These are phyloP conservation scores for Cymbidium sinense DNA, from an alignment of 106 monocot species.

Conservation along the genomic window DNA sequence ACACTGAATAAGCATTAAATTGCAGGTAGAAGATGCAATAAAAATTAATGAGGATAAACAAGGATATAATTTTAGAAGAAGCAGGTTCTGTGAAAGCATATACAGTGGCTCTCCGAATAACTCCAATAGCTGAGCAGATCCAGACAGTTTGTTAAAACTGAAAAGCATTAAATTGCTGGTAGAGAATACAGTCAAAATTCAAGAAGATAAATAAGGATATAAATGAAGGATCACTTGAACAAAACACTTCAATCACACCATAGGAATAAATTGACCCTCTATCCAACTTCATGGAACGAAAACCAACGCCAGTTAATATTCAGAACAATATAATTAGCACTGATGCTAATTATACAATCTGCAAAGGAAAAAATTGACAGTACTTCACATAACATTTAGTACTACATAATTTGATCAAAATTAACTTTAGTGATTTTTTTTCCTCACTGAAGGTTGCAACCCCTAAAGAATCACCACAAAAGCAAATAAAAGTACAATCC, in stretches of 20 bases:
- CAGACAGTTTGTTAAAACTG: slow-evolving; percentile 30
- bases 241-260: not conserved
- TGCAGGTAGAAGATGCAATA: slow-evolving; percentile 1
- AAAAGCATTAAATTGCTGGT: slow-evolving; percentile 8
- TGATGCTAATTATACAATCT: not conserved
- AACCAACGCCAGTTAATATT: not conserved
- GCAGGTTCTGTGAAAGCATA: slow-evolving; percentile 88
- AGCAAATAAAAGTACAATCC: not conserved
- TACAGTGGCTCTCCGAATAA: slow-evolving; percentile 92
- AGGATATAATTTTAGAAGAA: slow-evolving; percentile 46
- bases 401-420: not conserved
- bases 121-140: slow-evolving; percentile 88
- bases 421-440: not conserved
- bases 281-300: not conserved
- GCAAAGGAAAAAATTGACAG: not conserved
- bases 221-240: not conserved
- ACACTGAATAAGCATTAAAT: slow-evolving; percentile 8
- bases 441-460: not conserved
- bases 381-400: not conserved
- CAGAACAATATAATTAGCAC: not conserved
- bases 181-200: slow-evolving; percentile 2
- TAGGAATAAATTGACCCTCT: too few relatives aligned
- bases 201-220: not conserved
- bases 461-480: not conserved
- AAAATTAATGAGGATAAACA: not conserved